These are phyloP conservation scores for Reutealis trisperma DNA, from an alignment of 345 rosid genomes.

Conservation along the genomic window DNA sequence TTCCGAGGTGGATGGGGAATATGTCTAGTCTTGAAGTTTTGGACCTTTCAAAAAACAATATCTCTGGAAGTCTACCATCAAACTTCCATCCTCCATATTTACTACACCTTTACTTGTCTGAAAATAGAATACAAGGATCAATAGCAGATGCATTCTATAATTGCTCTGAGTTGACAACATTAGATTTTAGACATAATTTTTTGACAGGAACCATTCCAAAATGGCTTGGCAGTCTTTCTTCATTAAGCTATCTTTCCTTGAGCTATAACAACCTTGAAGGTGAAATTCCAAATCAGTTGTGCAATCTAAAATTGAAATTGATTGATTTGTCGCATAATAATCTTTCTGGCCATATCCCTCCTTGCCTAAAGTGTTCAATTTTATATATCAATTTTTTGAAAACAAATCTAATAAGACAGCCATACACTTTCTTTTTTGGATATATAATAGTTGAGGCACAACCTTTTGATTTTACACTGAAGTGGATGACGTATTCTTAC, in stretches of 20 bases:
- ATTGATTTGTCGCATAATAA: slow-evolving; percentile 23
- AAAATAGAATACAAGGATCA: neutral
- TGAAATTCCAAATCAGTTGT: slow-evolving; percentile 11
- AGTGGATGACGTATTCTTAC: no score
- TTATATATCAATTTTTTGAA: no score
- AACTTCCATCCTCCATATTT: neutral
- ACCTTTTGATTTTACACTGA: no score
- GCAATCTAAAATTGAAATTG: slow-evolving; percentile 13
- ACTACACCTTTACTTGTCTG: neutral
- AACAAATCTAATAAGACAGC: no score
- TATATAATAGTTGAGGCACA: no score
- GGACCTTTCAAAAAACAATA: neutral
- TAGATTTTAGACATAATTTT: slow-evolving; percentile 20
- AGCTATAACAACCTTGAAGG: slow-evolving; percentile 23
- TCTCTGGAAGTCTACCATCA: no score
- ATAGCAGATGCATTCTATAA: neutral
- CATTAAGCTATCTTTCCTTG: slow-evolving; percentile 19
- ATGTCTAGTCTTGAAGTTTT: neutral
- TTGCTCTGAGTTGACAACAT: neutral
- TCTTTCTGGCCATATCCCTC: slow-evolving; percentile 8
- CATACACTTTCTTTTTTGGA: no score
- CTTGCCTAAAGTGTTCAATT: slow-evolving; percentile 1
- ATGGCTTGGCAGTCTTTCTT: neutral
- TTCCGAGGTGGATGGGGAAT: neutral
- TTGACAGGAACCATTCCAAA: slow-evolving; percentile 19